Conservation (phyloP, 2,329 filamentous ascomycete genomes). For the Aaosphaeria arxii region DNA sequence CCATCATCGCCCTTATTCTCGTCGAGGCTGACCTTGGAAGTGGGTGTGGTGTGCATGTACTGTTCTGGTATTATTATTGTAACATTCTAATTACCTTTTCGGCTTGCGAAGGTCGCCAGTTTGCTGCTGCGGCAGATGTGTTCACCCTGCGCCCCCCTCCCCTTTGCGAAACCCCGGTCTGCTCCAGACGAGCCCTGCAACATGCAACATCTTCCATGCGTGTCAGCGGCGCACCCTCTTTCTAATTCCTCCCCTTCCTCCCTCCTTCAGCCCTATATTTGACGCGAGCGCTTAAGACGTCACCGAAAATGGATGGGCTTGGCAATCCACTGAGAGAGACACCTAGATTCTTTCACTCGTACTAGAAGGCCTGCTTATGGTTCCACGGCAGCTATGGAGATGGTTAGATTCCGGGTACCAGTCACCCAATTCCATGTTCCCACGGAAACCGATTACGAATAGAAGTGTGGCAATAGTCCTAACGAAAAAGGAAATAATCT, state of each 20-base stretch:
- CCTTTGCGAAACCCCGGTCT: slow-evolving; percentile 2
- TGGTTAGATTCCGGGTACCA: no score
- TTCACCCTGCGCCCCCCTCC: slow-evolving; percentile 2
- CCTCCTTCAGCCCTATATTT: slow-evolving; percentile 10
- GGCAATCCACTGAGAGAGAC: not conserved
- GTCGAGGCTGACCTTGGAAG: slow-evolving; percentile 16
- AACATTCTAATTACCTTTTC: not conserved
- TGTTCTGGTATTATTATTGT: not conserved
- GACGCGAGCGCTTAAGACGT: slow-evolving; percentile 5
- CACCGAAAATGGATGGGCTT: not conserved
- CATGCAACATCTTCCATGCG: not conserved
- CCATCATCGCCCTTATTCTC: slow-evolving; percentile 10
- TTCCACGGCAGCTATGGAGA: not conserved
- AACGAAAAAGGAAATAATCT: no score
- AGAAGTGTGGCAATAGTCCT: no score
- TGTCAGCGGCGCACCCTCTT: not conserved
- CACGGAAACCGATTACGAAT: no score
- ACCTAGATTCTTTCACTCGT: not conserved
- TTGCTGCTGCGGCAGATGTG: not conserved
- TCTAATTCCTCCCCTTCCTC: not conserved
- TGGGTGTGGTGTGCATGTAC: slow-evolving; percentile 1
- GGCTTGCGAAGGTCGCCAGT: not conserved
- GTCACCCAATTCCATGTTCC: no score
- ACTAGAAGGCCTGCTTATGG: not conserved
- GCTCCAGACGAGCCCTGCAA: slow-evolving; percentile 1